Evolutionary conservation across 1,139 yeast species (phyloP), one percentile per base, ranked within the genome.

Genomic region (Nakaseomyces bracarensis): DNA sequence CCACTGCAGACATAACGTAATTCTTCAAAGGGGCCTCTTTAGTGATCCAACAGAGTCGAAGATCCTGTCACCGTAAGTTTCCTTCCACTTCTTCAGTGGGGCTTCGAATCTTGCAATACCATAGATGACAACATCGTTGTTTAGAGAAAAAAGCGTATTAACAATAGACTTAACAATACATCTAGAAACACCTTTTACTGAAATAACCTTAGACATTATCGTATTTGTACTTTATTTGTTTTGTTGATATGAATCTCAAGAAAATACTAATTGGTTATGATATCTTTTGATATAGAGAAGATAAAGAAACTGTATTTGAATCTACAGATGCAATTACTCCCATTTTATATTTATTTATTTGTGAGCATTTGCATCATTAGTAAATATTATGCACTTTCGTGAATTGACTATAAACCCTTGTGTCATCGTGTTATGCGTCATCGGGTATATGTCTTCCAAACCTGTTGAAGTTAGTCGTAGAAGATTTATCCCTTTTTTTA

Each of bases 111-210:
- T 72, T 0, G 96, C 91, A 29, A 85, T 74, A 0, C 87, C 91
- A 19, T 84, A 74, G 8, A 85, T 83, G 25, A 81, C 72, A 5
- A 78, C 74, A 36, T 66, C 68, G 29, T 76, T 65, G 14, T 62
- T 57, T 0, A 66, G 48, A 3, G 63, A 56, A 7, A 85, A 66
- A 29, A 81, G 61, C 6, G 69, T 58, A 30, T 73, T 70, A 7
- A 82, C 86, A 52, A 82, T 75, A 3, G 89, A 70, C 25, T 71
- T 73, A 8, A 96, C 97, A 56, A 87, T 80, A 2, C 96, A 96
- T 69, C 47, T 70, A 11, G 84, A 78, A 22, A 82, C 84, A n/a
- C 89, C 89, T 2, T 87, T 80, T 16, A 81, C 71, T 36, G 80
- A 68, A 29, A 72, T 57, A 13, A 73, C 75, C 37, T 48, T 51